Evolutionary conservation across 306 rosid genomes (phyloP), one percentile per base, ranked within the genome.

Genomic region (Castanospermum australe): DNA sequence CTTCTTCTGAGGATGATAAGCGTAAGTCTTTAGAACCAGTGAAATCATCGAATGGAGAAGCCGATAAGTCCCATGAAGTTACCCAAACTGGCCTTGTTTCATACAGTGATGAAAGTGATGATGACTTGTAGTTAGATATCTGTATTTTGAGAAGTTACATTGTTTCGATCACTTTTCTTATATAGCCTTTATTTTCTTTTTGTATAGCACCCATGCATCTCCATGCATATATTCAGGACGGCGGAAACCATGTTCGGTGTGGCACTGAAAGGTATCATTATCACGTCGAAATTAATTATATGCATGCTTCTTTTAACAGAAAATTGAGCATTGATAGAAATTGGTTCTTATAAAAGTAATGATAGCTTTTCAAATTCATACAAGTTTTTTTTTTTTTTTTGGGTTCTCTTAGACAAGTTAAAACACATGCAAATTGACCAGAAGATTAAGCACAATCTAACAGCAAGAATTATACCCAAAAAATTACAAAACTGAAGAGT

Each of bases 61-160:
- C 75, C 36, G 85, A 55, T 15, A 83, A 75, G 82, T 38, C 82
- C 41, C 54, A 8, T 54, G 92, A 77, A 74, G 80, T 78, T 81
- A 81, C 60, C 30, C 72, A 9, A 50, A 86, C 75, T 45, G 86
- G 92, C 57, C 88, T 95, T 52, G 98, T 92, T 80, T 87, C 97
- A 15, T 95, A 95, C 67, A 92, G 98, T 82, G 98, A 91, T 13
- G 99, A 88, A 66, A 92, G 97, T 75, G 99, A 95, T 20, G 97
- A 87, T 52, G 90, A 90, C 51, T 87, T 62, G 82, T 64, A 36
- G 62, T 68, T 62, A 77, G 38, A 38, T 67, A 18, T 73, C 36
- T 71, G 41, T 82, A 41, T 42, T 13, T 33, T 5, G 56, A 33
- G 61, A 47, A 55, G 55, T 63, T 48, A 66, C 10, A 33, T 68